phyloP scores from a whole-genome alignment of 2,329 filamentous ascomycete genomes.

The Lasiodiplodia theobromae region DNA sequence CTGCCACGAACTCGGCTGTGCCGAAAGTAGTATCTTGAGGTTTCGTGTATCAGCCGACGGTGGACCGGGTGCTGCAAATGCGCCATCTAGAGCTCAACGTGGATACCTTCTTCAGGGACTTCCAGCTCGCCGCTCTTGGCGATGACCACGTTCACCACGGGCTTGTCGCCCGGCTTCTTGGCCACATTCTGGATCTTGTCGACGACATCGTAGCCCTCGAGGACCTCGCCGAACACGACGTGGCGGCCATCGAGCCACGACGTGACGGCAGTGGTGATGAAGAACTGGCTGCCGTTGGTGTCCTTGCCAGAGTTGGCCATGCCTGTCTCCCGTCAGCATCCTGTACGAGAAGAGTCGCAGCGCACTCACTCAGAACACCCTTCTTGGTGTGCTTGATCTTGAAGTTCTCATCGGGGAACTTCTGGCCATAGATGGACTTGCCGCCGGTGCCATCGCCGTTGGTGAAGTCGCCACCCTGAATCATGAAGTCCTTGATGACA shows the following conservation, averaged over 20 bases:
- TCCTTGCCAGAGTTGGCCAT: slow-evolving; percentile 74
- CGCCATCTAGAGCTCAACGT: slow-evolving; percentile 75
- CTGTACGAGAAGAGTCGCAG: slow-evolving; percentile 89
- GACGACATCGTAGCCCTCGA: slow-evolving; percentile 84
- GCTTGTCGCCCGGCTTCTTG: slow-evolving; percentile 73
- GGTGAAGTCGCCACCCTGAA: slow-evolving; percentile 90
- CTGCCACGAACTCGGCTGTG: slow-evolving; percentile 45
- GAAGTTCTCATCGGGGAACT: slow-evolving; percentile 92
- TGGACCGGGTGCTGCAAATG: slow-evolving; percentile 39
- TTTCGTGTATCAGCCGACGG: slow-evolving; percentile 50
- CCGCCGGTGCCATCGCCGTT: slow-evolving; percentile 81
- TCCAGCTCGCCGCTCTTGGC: slow-evolving; percentile 83
- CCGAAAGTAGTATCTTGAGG: slow-evolving; percentile 54
- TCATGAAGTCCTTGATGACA: slow-evolving; percentile 91
- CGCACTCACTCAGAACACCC: slow-evolving; percentile 68
- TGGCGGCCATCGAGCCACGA: slow-evolving; percentile 79
- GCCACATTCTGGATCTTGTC: slow-evolving; percentile 77
- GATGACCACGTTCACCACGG: slow-evolving; percentile 74
- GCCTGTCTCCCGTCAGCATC: slow-evolving; percentile 60
- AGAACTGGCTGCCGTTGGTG: slow-evolving; percentile 76
- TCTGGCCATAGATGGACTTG: slow-evolving; percentile 86
- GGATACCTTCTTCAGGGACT: slow-evolving; percentile 90
- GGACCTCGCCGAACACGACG: slow-evolving; percentile 87
- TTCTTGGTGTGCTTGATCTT: slow-evolving; percentile 91
- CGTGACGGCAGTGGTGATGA: slow-evolving; percentile 73